Conservation (phyloP, 1,284 basidiomycete species). For the Malassezia brasiliensis region DNA sequence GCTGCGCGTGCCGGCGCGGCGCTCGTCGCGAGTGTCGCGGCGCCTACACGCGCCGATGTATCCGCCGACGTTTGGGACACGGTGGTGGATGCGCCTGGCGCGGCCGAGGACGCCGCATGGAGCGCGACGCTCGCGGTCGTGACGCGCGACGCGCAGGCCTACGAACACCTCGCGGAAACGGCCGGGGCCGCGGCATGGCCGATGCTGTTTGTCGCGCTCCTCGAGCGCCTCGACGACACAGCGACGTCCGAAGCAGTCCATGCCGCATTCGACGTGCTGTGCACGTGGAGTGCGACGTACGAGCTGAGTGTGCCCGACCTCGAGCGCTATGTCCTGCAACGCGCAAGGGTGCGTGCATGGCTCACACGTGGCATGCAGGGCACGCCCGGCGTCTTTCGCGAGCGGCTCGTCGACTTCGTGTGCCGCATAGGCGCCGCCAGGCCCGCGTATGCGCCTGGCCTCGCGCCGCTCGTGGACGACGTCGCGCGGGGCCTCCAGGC, state of each 20-base stretch:
- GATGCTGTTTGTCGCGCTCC: conserved; percentile 1
- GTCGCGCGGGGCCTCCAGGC: not conserved
- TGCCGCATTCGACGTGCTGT: conserved; percentile 5
- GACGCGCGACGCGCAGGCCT: not conserved
- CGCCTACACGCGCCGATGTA: not conserved
- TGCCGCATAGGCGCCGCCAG: not conserved
- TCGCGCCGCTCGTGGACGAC: conserved; percentile 10
- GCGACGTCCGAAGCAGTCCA: not conserved
- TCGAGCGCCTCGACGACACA: conserved; percentile 2
- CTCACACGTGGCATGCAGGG: not conserved
- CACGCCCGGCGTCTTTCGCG: not conserved
- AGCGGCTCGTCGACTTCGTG: not conserved
- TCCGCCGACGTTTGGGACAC: not conserved
- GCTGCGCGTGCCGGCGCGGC: not conserved
- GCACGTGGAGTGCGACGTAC: not conserved
- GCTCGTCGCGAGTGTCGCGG: not conserved
- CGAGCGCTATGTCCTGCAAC: not conserved
- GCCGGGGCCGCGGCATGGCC: not conserved
- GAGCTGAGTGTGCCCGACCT: not conserved
- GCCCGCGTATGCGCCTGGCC: not conserved
- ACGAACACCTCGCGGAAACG: not conserved
- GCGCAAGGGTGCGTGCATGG: conserved; percentile 3
- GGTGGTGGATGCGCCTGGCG: not conserved
- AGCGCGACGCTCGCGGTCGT: not conserved
- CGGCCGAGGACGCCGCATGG: not conserved